Percentiles rank a stretch among this genome's conserved stretches.
Evolutionary conservation across 2,329 filamentous ascomycete species (phyloP).

Genomic region (Achaetomium macrosporum): DNA sequence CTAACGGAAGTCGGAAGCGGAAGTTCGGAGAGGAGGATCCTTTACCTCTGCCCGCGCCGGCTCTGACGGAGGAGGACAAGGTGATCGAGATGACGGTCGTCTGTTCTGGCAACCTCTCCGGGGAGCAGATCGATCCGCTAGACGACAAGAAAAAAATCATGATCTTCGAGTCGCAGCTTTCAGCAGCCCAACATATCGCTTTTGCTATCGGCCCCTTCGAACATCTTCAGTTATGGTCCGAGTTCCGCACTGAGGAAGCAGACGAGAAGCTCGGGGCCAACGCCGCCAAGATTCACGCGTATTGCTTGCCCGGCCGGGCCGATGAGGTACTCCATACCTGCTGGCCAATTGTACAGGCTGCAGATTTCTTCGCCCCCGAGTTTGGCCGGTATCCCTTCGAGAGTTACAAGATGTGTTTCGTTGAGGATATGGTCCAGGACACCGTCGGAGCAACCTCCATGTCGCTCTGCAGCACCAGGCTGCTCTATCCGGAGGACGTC

Average conservation of each 20-base stretch:
- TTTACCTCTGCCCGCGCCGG: conserved; percentile 2
- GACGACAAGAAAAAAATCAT: conserved; percentile 83
- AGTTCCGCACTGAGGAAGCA: conserved; percentile 83
- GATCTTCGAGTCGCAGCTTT: conserved; percentile 70
- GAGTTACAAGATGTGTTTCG: conserved; percentile 88
- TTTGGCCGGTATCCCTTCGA: conserved; percentile 89
- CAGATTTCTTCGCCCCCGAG: conserved; percentile 85
- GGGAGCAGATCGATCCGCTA: conserved; percentile 70
- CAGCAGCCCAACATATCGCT: conserved; percentile 81
- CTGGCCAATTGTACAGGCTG: conserved; percentile 73
- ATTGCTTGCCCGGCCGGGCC: conserved; percentile 77
- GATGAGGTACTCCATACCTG: conserved; percentile 85
- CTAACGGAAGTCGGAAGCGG: conserved; percentile 32
- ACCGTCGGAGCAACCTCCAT: conserved; percentile 74
- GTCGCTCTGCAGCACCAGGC: conserved; percentile 77
- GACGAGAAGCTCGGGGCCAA: conserved; percentile 86
- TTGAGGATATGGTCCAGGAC: conserved; percentile 79
- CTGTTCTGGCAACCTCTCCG: conserved; percentile 82
- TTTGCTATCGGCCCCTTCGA: conserved; percentile 95
- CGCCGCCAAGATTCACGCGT: conserved; percentile 83
- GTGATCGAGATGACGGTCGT: conserved; percentile 83
- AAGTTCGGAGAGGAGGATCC: conserved; percentile 34
- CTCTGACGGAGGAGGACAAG: conserved; percentile 70
- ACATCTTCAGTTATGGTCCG: conserved; percentile 76
- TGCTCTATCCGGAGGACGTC: conserved; percentile 79